Percentiles rank a stretch among this genome's conserved stretches.
These are phyloP conservation scores for Amanita pallidorosea DNA, from an alignment of 768 basidiomycete species.

Conservation along the genomic window DNA sequence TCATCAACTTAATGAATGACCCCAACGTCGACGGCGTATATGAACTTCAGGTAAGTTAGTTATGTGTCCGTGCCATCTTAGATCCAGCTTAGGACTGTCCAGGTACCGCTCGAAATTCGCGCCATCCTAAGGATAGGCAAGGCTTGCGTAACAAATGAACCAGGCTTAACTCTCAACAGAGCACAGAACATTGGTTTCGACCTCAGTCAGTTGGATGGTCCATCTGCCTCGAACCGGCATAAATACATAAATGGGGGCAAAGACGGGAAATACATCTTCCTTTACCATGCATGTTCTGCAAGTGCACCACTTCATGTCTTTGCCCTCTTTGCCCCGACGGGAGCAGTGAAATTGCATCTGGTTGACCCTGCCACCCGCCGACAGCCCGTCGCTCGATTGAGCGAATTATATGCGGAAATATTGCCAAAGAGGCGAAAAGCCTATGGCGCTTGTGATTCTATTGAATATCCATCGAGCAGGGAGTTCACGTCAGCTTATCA, in stretches of 20 bases:
- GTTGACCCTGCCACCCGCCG: constrained; percentile 87
- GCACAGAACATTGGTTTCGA: constrained; percentile 81
- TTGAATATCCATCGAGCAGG: constrained; percentile 54
- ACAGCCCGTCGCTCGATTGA: constrained; percentile 70
- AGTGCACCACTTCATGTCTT: constrained; percentile 77
- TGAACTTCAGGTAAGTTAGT: constrained; percentile 67
- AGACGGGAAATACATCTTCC: constrained; percentile 67
- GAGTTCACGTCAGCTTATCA: constrained; percentile 70
- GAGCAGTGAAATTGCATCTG: constrained; percentile 66
- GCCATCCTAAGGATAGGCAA: constrained; percentile 79
- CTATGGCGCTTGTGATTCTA: constrained; percentile 30
- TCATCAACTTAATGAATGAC: constrained; percentile 86
- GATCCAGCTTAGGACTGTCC: constrained; percentile 3
- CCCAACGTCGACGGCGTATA: constrained; percentile 93
- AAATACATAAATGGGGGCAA: constrained; percentile 68
- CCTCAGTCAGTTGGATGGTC: constrained; percentile 65
- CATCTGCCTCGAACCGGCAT: constrained; percentile 43
- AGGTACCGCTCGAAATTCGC: constrained; percentile 80
- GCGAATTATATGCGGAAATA: constrained; percentile 60
- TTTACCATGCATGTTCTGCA: constrained; percentile 78
- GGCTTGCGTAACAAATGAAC: constrained; percentile 59
- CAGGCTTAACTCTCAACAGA: constrained; percentile 63
- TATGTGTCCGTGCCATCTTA: neutral
- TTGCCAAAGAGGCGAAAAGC: constrained; percentile 36
- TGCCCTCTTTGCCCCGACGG: constrained; percentile 71